Base-by-base conservation (phyloP, 1,139 yeast genomes). In the Lodderomyces metapsilosis region DNA sequence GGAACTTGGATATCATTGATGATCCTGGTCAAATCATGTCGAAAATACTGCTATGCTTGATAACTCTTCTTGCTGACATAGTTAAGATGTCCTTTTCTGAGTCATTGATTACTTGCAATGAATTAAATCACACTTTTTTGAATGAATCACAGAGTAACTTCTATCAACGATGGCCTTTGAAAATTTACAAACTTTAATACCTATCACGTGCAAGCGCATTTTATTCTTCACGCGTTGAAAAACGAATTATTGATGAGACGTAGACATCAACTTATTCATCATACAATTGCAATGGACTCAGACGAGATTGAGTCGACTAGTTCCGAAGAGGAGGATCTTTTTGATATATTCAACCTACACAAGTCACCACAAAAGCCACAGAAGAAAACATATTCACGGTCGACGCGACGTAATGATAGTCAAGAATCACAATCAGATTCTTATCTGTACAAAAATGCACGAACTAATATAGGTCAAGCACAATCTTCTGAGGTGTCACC, bases 251-350 rank as follows among this genome's bases (percentile, higher is more conserved):
- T 28, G 32, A 28, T 28, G 18, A 25, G 30, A 25, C n/a, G n/a
- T 25, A 5, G 16, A 8, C 16, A 23, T 23, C 25, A 6, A 23
- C 22, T 20, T 23, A 4, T 11, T 8, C 25, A 6, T 10, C n/a
- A 18, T 15, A 10, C 24, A 5, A n/a, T 18, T 23, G 17, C 33
- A 17, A 25, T 36, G 33, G 34, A 36, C 10, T 27, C 33, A 11
- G 38, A 36, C 16, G 38, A 36, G 16, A 36, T 36, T n/a, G 38
- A 27, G 10, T 36, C 38, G 7, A 25, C 25, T 5, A 36, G 38
- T 28, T 25, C 38, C 20, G 28, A 23, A 18, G 38, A 36, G 13
- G 38, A 36, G n/a, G 34, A 28, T n/a, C 21, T 36, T 15, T 36
- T 36, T 36, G 27, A 31, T 17, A n/a, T 24, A 7, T 23, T 33